A percentile compares a stretch with the other conserved stretches of the same genome.
These are phyloP conservation scores for Ogataea glucozyma DNA, from an alignment of 805 yeast genomes.

Conservation along the genomic window DNA sequence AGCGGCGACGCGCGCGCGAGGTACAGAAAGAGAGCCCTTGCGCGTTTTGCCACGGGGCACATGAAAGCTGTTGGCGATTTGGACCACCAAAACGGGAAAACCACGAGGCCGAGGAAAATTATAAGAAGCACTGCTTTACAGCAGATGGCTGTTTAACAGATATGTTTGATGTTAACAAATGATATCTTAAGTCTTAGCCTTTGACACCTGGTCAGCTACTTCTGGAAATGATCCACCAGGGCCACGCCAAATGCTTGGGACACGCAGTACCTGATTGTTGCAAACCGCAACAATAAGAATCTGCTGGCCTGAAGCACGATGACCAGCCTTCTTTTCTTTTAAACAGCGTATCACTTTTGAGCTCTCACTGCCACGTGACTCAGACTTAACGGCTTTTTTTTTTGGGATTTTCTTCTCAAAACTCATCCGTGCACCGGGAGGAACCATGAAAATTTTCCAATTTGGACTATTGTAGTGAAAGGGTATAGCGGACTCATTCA, in stretches of 20 bases:
- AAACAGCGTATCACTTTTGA: slow-evolving; percentile 6
- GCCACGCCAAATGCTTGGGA: no score
- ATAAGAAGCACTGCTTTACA: no score
- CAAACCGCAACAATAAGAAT: background rate
- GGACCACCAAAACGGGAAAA: no score
- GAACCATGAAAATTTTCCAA: background rate
- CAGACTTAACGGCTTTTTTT: background rate
- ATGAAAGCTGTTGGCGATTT: no score
- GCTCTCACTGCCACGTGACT: background rate
- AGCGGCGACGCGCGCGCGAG: slow-evolving; percentile 6
- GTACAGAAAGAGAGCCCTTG: slow-evolving; percentile 4
- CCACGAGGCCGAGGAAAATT: no score
- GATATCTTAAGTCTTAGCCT: no score
- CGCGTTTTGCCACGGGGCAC: slow-evolving; percentile 5
- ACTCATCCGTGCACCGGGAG: slow-evolving; percentile 5
- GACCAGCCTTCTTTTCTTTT: background rate
- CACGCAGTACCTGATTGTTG: slow-evolving; percentile 1
- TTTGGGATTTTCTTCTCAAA: background rate
- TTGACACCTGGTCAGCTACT: no score
- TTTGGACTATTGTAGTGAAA: background rate
- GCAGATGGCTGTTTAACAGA: no score
- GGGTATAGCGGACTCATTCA: background rate
- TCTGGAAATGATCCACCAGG: no score
- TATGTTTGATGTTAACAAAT: no score
- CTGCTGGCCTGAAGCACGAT: slow-evolving; percentile 3